Evolutionary conservation across 345 rosid species (phyloP).

Genomic region (Alliaria petiolata): DNA sequence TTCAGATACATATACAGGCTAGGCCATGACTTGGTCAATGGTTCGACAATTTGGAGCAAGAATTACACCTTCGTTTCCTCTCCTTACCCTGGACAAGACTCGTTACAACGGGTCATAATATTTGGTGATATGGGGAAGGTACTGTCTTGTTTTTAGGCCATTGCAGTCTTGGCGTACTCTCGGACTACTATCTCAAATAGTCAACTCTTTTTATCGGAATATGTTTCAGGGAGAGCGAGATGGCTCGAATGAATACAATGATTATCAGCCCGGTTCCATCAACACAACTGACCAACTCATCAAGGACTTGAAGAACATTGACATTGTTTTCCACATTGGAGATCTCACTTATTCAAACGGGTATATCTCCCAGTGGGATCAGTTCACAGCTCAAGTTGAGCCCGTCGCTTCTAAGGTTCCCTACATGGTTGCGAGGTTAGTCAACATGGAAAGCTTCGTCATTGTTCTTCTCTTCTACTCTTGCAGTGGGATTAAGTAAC

Average conservation of each 20-base stretch:
- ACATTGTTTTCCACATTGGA: slow-evolving; percentile 77
- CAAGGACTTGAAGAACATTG: slow-evolving; percentile 52
- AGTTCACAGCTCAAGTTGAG: slow-evolving; percentile 79
- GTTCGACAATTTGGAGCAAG: slow-evolving; percentile 58
- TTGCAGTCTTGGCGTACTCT: background rate
- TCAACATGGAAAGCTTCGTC: background rate
- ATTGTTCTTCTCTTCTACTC: background rate
- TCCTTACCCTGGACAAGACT: slow-evolving; percentile 92
- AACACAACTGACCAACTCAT: slow-evolving; percentile 73
- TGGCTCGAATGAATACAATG: slow-evolving; percentile 70
- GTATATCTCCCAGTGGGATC: slow-evolving; percentile 83
- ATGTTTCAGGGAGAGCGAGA: slow-evolving; percentile 67
- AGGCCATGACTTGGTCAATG: slow-evolving; percentile 53
- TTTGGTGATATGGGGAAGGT: slow-evolving; percentile 97
- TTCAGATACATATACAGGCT: slow-evolving; percentile 60
- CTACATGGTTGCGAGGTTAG: slow-evolving; percentile 77
- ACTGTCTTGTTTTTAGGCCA: slow-evolving; percentile 1
- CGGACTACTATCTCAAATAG: background rate
- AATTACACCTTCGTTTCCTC: slow-evolving; percentile 59
- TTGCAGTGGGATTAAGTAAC: background rate
- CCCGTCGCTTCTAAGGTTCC: slow-evolving; percentile 64
- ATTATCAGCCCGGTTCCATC: slow-evolving; percentile 72
- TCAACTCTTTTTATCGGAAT: background rate
- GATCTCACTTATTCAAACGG: slow-evolving; percentile 71
- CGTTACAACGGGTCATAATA: slow-evolving; percentile 69